A percentile compares a stretch with the other conserved stretches of the same genome.
Conservation (phyloP, 495 filamentous ascomycete genomes). For the Amniculicola lignicola region DNA sequence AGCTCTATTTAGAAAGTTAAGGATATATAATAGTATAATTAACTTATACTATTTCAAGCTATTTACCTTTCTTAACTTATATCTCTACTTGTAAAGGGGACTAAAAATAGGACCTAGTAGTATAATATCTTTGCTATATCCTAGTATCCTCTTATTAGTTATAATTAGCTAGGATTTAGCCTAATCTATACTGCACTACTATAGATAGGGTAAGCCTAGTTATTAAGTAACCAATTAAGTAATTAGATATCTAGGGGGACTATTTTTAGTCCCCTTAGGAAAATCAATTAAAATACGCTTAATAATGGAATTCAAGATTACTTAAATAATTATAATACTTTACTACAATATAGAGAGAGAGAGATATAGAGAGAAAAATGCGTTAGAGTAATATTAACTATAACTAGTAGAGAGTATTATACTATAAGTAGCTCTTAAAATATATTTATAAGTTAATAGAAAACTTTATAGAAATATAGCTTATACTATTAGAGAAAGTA, state of each 20-base stretch:
- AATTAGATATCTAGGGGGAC: neutral
- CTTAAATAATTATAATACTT: neutral
- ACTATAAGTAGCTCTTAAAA: neutral
- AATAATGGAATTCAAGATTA: neutral
- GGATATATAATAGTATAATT: too few species aligned
- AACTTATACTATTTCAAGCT: too few species aligned
- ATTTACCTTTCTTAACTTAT: too few species aligned
- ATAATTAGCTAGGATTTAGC: too few species aligned
- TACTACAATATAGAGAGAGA: neutral
- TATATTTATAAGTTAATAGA: constrained; percentile 2
- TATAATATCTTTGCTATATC: too few species aligned
- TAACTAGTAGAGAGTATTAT: neutral
- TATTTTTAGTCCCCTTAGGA: neutral
- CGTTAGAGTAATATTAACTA: neutral
- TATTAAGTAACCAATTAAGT: neutral
- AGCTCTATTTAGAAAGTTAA: too few species aligned
- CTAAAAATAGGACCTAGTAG: too few species aligned
- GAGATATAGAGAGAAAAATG: neutral
- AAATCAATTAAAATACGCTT: neutral
- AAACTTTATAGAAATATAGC: constrained; percentile 5
- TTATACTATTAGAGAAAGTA: constrained; percentile 2
- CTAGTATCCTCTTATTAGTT: too few species aligned
- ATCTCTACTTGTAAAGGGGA: too few species aligned
- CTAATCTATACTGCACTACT: neutral
- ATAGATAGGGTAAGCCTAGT: neutral